Percentiles rank a stretch among this genome's conserved stretches.
phyloP scores from a whole-genome alignment of 1,284 basidiomycete species.

The Pulveroboletus sp. region DNA sequence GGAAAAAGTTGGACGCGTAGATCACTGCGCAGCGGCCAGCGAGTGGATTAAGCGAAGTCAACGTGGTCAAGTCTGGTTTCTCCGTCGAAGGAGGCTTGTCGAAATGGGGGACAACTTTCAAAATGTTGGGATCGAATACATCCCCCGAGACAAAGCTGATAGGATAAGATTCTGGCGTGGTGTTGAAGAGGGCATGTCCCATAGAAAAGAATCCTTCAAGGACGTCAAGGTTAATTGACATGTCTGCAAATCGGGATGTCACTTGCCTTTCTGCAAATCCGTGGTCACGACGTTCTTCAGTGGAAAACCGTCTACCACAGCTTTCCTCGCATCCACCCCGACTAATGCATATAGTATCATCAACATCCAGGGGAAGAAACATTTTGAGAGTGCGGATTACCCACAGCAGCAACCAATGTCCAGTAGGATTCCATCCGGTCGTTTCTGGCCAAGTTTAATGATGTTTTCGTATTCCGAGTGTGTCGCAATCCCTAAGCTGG shows the following conservation, averaged over 20 bases:
- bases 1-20: slow-evolving; percentile 39
- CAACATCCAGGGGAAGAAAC: background rate
- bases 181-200: slow-evolving; percentile 41
- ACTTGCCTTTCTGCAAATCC: slow-evolving; percentile 24
- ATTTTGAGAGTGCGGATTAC: background rate
- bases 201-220: slow-evolving; percentile 35
- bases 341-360: slow-evolving; percentile 13
- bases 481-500: slow-evolving; percentile 19
- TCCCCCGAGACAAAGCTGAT: slow-evolving; percentile 40
- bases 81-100: background rate
- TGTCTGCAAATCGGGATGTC: background rate
- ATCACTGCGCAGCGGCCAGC: slow-evolving; percentile 36
- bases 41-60: slow-evolving; percentile 39
- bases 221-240: background rate
- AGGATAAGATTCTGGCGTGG: slow-evolving; percentile 35
- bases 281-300: slow-evolving; percentile 25
- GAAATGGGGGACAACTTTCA: slow-evolving; percentile 24
- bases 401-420: slow-evolving; percentile 33
- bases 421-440: slow-evolving; percentile 22
- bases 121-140: slow-evolving; percentile 32
- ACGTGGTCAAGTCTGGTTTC: slow-evolving; percentile 24
- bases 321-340: slow-evolving; percentile 30
- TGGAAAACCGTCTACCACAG: slow-evolving; percentile 28
- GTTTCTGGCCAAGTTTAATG: slow-evolving; percentile 24
- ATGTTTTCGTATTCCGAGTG: slow-evolving; percentile 20